phyloP scores from a whole-genome alignment of 192 early-diverging fungal species.

The Mortierella claussenii region DNA sequence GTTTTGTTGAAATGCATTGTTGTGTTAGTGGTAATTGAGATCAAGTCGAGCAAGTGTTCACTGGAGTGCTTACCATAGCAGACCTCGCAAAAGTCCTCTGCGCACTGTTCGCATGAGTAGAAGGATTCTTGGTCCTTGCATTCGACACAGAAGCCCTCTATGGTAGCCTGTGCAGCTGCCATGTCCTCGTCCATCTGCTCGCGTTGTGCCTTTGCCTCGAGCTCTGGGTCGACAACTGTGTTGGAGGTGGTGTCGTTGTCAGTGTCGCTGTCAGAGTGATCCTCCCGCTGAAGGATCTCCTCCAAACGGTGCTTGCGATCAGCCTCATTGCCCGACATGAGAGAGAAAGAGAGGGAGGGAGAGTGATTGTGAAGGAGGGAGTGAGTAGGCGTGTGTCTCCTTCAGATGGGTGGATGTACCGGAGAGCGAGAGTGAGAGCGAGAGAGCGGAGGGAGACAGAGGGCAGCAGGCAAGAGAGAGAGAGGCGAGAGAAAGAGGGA shows the following conservation, averaged over 20 bases:
- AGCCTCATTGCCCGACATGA: constrained; percentile 39
- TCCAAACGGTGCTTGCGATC: constrained; percentile 53
- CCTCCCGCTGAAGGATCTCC: constrained; percentile 49
- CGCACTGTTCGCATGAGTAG: constrained; percentile 84
- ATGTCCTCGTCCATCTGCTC: constrained; percentile 37
- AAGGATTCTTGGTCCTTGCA: constrained; percentile 82
- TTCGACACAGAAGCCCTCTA: constrained; percentile 88
- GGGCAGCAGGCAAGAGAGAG: background rate
- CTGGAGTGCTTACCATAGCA: constrained; percentile 74
- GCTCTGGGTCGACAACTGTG: background rate
- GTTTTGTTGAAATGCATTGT: background rate
- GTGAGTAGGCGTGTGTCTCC: background rate
- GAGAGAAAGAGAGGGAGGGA: background rate
- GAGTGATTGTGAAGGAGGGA: too few relatives aligned
- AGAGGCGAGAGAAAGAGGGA: background rate
- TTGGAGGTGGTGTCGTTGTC: constrained; percentile 22
- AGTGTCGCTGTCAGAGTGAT: constrained; percentile 41
- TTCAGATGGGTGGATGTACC: background rate
- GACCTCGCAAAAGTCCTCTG: constrained; percentile 91
- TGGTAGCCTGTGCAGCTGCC: constrained; percentile 54
- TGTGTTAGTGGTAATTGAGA: background rate
- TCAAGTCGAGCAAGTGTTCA: constrained; percentile 1
- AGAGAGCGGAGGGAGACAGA: too few relatives aligned
- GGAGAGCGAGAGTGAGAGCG: too few relatives aligned
- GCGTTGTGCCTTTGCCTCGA: constrained; percentile 15